Evolutionary conservation across 208 protist species (phyloP).

Genomic region (Phytomonas francai): DNA sequence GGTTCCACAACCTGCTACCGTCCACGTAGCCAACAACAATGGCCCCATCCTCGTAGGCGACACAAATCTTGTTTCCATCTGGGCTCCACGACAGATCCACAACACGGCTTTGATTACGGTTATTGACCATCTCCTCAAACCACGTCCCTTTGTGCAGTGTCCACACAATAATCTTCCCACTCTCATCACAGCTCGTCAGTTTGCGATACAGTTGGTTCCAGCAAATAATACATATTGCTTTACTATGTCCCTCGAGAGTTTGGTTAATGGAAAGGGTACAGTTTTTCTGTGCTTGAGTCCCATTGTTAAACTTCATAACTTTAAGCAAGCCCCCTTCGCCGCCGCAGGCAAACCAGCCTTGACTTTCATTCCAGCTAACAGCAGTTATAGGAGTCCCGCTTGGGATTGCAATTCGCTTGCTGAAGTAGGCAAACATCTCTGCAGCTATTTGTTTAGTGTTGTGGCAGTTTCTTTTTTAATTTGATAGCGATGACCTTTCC

Average conservation of each 20-base stretch:
- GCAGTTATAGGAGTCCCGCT: conserved; percentile 83
- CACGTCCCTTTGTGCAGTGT: conserved; percentile 95
- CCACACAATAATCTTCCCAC: conserved; percentile 96
- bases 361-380: conserved; percentile 91
- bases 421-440: conserved; percentile 94
- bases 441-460: neutral
- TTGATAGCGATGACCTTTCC: neutral
- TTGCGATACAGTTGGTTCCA: conserved; percentile 96
- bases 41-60: conserved; percentile 94
- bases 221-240: conserved; percentile 64
- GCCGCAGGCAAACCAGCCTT: conserved; percentile 95
- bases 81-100: conserved; percentile 90
- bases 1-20: conserved; percentile 94
- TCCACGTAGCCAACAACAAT: conserved; percentile 96
- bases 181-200: conserved; percentile 92
- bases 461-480: conserved; percentile 4
- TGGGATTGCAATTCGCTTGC: conserved; percentile 95
- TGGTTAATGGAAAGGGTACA: conserved; percentile 93
- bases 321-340: conserved; percentile 94
- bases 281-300: conserved; percentile 47
- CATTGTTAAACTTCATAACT: conserved; percentile 91
- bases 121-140: conserved; percentile 98
- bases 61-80: conserved; percentile 94
- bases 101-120: conserved; percentile 92
- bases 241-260: conserved; percentile 91